Base-by-base conservation (phyloP, 2,329 filamentous ascomycete species). In the Dothideomycetes sp. region DNA sequence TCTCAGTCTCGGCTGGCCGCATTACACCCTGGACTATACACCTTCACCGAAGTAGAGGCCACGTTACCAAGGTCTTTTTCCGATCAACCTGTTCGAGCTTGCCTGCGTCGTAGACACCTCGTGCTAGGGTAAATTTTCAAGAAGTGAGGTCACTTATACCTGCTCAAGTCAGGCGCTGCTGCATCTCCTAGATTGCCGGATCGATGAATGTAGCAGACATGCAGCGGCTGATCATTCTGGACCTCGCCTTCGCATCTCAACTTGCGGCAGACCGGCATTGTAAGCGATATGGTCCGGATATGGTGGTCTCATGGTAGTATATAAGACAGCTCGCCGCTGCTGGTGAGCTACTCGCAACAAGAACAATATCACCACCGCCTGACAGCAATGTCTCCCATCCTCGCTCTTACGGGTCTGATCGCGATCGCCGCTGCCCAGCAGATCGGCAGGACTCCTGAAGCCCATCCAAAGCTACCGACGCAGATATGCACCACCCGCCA, bases 381-480 rank as follows among this genome's bases (percentile, higher is more conserved):
- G 19, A 33, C 18, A 33, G 31, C 19, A 23, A 33, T 33, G 31
- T 15, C 19, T 16, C n/a, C n/a, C 8, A 11, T 33, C n/a, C 19
- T 33, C n/a, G 31, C 31, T 33, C 31, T 33, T 33, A 33, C 31
- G 4, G n/a, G 31, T 12, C 19, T 33, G 31, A 15, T 33, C 16
- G 31, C 19, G 1, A 4, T 33, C 19, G 31, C n/a, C 19, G 19
- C 31, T 23, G 58, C 58, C 13, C 58, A 62, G 41, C 52, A 56
- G 4, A 52, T 51, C 6, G 55, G 57, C 33, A 51, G 47, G 4
- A 53, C 47, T 7, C 43, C 62, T 4, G 70, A 75, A 49, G 60
- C 63, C 17, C 72, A 75, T 40, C 72, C 71, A 22, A 63, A 63
- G 49, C 54, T 76, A 37, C 64, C 60, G 3, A 75, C 71, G 3